phyloP scores from a whole-genome alignment of 73 alveolate species.

The Symbiodinium pilosum region DNA sequence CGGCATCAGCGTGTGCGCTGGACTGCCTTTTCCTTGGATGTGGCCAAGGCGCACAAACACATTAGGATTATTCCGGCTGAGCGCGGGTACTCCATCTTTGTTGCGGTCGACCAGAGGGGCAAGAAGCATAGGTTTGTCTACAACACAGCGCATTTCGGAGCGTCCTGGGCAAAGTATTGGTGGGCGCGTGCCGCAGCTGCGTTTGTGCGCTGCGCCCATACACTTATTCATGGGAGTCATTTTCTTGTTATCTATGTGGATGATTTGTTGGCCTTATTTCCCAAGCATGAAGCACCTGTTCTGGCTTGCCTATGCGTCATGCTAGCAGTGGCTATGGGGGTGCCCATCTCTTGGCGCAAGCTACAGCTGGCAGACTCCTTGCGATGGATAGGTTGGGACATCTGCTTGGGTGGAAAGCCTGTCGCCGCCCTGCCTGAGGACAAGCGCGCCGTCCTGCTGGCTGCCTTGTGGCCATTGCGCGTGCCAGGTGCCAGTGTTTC shows the following conservation, averaged over 20 bases:
- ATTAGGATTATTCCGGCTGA: background rate
- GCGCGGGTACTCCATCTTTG: background rate
- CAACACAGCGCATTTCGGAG: background rate
- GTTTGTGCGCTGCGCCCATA: background rate
- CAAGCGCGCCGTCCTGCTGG: background rate
- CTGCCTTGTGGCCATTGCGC: background rate
- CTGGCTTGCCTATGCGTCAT: background rate
- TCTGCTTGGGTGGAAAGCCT: background rate
- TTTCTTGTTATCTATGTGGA: slow-evolving; percentile 22
- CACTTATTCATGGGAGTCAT: background rate
- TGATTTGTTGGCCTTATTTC: background rate
- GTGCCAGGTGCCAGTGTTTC: background rate
- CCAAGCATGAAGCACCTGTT: background rate
- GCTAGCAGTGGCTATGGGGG: background rate
- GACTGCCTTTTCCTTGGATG: background rate
- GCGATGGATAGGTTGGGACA: slow-evolving; percentile 18
- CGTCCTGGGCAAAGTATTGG: slow-evolving; percentile 33
- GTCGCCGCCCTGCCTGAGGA: background rate
- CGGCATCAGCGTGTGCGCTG: background rate
- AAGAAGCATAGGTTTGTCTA: background rate
- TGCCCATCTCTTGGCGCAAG: slow-evolving; percentile 10
- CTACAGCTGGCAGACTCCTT: background rate
- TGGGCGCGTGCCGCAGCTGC: slow-evolving; percentile 21
- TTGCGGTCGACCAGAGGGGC: background rate
- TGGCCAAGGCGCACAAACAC: slow-evolving; percentile 2